Evolutionary conservation across 148 eudicot genomes (phyloP).

Genomic region (Cornus florida): DNA sequence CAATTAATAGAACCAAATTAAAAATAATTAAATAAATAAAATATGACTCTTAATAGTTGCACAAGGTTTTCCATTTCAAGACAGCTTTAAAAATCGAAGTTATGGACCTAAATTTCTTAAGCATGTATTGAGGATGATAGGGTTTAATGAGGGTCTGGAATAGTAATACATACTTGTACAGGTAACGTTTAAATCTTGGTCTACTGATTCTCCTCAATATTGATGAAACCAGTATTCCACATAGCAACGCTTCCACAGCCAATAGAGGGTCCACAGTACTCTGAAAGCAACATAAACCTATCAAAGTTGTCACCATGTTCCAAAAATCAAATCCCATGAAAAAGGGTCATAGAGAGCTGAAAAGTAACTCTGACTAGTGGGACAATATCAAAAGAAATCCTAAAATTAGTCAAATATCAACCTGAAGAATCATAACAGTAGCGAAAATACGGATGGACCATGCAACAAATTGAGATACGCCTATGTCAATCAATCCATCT

Average conservation of each 20-base stretch:
- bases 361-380: neutral
- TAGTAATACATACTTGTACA: conserved; percentile 45
- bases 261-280: conserved; percentile 79
- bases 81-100: neutral
- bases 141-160: neutral
- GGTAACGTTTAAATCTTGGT: conserved; percentile 38
- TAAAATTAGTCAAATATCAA: conserved; percentile 10
- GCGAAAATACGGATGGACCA: conserved; percentile 83
- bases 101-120: neutral
- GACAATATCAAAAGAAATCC: neutral
- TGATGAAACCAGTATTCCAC: conserved; percentile 51
- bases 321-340: neutral
- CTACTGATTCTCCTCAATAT: conserved; percentile 38
- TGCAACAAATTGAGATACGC: conserved; percentile 66
- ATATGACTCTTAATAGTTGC: too few species aligned
- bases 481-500: conserved; percentile 69
- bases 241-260: conserved; percentile 59
- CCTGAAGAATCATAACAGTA: conserved; percentile 83
- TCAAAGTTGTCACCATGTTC: neutral
- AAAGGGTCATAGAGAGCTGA: neutral
- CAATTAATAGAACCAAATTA: too few species aligned
- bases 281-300: conserved; percentile 39
- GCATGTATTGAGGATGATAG: neutral
- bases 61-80: too few species aligned
- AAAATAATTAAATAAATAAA: too few species aligned